These are phyloP conservation scores for Euryodendron excelsum DNA, from an alignment of 148 eudicot genomes.

Conservation along the genomic window DNA sequence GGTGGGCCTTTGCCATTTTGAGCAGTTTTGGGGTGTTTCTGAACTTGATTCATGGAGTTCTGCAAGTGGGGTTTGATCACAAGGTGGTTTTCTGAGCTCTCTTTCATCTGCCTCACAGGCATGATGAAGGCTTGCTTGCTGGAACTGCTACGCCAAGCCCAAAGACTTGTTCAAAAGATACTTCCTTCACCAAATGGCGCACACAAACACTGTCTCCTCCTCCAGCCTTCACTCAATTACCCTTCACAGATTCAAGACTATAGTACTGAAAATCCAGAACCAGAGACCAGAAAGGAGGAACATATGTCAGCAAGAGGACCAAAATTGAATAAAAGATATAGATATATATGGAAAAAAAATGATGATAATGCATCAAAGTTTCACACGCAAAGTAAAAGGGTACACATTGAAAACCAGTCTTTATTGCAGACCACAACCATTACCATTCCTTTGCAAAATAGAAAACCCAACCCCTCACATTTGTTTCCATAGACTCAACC, in stretches of 20 bases:
- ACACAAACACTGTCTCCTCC: slow-evolving; percentile 19
- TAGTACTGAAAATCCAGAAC: slow-evolving; percentile 30
- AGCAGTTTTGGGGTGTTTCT: slow-evolving; percentile 37
- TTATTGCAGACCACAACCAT: slow-evolving; percentile 25
- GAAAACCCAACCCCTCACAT: slow-evolving; percentile 14
- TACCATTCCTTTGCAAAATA: slow-evolving; percentile 23
- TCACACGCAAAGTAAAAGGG: slow-evolving; percentile 37
- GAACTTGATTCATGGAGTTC: slow-evolving; percentile 34
- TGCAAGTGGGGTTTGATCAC: slow-evolving; percentile 50
- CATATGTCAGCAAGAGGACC: slow-evolving; percentile 31
- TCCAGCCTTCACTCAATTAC: slow-evolving; percentile 17
- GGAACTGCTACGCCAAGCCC: neutral
- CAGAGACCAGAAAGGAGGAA: slow-evolving; percentile 19
- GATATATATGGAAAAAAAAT: neutral
- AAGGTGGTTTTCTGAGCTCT: slow-evolving; percentile 53
- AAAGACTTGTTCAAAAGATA: neutral
- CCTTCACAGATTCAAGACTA: slow-evolving; percentile 21
- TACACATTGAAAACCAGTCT: slow-evolving; percentile 13
- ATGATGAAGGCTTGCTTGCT: slow-evolving; percentile 35
- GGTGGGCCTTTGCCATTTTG: slow-evolving; percentile 52
- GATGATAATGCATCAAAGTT: slow-evolving; percentile 18
- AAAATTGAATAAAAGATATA: slow-evolving; percentile 9
- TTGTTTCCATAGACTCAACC: slow-evolving; percentile 21
- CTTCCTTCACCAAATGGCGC: slow-evolving; percentile 26
- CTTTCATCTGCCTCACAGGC: slow-evolving; percentile 69